Evolutionary conservation across 345 rosid genomes (phyloP).

Genomic region (Citrus mangshanensis): DNA sequence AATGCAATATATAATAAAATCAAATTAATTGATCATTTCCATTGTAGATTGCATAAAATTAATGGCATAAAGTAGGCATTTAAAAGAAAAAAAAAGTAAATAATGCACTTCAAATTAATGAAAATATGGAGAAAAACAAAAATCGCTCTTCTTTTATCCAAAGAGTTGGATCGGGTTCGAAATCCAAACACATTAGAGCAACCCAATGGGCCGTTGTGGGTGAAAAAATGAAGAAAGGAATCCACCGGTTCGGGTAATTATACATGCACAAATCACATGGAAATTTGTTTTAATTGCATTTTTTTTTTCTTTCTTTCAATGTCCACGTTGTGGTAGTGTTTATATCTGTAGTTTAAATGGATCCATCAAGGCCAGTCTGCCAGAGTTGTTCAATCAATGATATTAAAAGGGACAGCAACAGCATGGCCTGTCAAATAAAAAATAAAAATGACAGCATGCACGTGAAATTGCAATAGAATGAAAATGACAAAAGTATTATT

Average conservation of each 20-base stretch:
- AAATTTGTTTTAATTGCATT: neutral
- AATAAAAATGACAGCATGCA: neutral
- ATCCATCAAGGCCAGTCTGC: neutral
- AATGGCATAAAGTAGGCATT: no score
- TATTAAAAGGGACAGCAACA: neutral
- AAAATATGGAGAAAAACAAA: no score
- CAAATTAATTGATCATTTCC: no score
- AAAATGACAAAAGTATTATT: neutral
- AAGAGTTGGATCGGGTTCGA: neutral
- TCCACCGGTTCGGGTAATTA: neutral
- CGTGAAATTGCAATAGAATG: neutral
- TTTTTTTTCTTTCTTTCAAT: no score
- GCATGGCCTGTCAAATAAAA: neutral
- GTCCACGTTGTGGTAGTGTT: neutral
- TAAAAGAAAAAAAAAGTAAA: no score
- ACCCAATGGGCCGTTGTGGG: neutral
- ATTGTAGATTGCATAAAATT: no score
- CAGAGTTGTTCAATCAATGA: neutral
- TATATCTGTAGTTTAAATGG: neutral
- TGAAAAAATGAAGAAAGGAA: neutral
- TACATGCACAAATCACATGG: neutral
- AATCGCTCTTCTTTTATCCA: no score
- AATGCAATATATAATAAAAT: no score
- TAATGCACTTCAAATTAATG: no score
- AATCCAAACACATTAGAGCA: neutral